phyloP scores from a whole-genome alignment of 1,139 yeast genomes.

The Debaryomyces robertsiae region DNA sequence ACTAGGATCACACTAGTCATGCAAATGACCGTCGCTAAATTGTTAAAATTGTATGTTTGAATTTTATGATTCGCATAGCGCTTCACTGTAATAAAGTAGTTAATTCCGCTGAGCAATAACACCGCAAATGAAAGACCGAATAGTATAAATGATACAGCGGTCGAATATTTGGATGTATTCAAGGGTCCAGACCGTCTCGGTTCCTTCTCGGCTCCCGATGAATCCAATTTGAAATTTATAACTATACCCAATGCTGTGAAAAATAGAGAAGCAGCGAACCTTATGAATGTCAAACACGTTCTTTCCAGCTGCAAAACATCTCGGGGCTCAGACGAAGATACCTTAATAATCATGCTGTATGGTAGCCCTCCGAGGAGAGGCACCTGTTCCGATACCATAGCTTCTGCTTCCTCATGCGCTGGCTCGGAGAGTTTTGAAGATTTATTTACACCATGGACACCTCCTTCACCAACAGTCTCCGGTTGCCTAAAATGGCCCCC shows the following conservation, averaged over 20 bases:
- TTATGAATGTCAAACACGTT: slow-evolving; percentile 54
- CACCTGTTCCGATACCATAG: slow-evolving; percentile 1
- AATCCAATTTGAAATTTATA: slow-evolving; percentile 51
- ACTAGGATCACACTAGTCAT: slow-evolving; percentile 43
- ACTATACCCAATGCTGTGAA: slow-evolving; percentile 55
- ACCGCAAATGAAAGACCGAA: slow-evolving; percentile 43
- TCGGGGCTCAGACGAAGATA: slow-evolving; percentile 57
- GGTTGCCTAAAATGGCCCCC: too few relatives aligned
- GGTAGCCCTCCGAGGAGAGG: slow-evolving; percentile 17
- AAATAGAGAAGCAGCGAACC: slow-evolving; percentile 52
- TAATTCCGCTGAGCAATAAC: slow-evolving; percentile 42
- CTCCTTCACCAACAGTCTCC: too few relatives aligned
- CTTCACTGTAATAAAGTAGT: slow-evolving; percentile 50
- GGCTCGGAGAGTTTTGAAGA: too few relatives aligned
- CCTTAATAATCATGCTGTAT: slow-evolving; percentile 36
- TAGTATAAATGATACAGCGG: slow-evolving; percentile 41
- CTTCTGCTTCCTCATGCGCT: neutral
- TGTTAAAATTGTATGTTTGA: slow-evolving; percentile 41
- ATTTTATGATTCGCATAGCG: slow-evolving; percentile 49
- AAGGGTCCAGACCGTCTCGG: slow-evolving; percentile 11
- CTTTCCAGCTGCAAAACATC: slow-evolving; percentile 65
- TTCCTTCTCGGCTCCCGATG: slow-evolving; percentile 22
- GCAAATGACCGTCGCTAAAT: slow-evolving; percentile 40
- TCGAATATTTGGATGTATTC: slow-evolving; percentile 26
- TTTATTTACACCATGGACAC: too few relatives aligned